Evolutionary conservation across 139 green algal species (phyloP).

Genomic region (Edaphochlamys debaryana): DNA sequence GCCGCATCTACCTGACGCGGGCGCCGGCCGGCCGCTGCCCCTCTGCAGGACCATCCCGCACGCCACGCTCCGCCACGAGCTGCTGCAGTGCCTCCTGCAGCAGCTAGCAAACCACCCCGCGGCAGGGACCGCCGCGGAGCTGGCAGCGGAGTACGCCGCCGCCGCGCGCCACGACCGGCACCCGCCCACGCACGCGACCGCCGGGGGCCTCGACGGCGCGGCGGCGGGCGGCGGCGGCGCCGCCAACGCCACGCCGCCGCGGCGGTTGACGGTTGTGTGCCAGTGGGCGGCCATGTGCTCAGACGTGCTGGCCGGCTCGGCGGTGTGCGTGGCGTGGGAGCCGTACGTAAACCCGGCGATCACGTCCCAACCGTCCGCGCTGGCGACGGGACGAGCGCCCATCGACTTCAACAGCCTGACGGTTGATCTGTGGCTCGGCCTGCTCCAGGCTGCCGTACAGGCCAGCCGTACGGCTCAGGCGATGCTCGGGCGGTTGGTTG

Average conservation of each 20-base stretch:
- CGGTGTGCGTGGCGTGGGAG: constrained; percentile 78
- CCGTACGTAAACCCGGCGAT: constrained; percentile 57
- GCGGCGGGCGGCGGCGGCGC: too few relatives aligned
- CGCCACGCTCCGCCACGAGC: constrained; percentile 41
- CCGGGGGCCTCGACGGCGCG: background rate
- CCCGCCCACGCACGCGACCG: background rate
- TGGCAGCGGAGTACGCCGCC: constrained; percentile 14
- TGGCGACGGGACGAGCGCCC: constrained; percentile 25
- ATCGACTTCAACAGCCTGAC: constrained; percentile 71
- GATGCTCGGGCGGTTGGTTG: constrained; percentile 23
- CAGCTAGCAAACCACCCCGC: constrained; percentile 35
- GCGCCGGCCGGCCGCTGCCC: too few relatives aligned
- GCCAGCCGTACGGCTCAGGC: constrained; percentile 35
- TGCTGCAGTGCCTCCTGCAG: constrained; percentile 41
- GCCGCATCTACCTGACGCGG: too few relatives aligned
- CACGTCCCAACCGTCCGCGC: constrained; percentile 40
- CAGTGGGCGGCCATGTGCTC: constrained; percentile 67
- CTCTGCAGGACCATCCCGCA: background rate
- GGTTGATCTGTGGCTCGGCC: constrained; percentile 79
- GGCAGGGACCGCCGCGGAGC: constrained; percentile 12
- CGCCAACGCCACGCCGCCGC: background rate
- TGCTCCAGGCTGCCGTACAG: constrained; percentile 66
- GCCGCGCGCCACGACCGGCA: constrained; percentile 40
- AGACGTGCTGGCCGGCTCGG: constrained; percentile 59
- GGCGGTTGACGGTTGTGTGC: background rate